A percentile compares a stretch with the other conserved stretches of the same genome.
phyloP scores from a whole-genome alignment of 139 green algal species.

The Micractinium conductrix region DNA sequence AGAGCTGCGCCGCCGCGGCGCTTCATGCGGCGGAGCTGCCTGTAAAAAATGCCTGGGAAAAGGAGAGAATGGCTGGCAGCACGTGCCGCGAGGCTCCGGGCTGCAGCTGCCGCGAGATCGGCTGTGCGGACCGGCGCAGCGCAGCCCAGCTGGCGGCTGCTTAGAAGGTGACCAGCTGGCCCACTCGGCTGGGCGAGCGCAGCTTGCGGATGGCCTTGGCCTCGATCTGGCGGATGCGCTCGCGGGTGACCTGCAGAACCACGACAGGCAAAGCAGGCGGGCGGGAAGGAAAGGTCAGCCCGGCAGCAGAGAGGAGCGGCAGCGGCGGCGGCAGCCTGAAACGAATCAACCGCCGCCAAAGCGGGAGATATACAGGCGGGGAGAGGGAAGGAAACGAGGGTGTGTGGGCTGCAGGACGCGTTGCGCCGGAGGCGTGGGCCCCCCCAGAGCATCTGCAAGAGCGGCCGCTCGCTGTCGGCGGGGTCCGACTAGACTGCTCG shows the following conservation, averaged over 20 bases:
- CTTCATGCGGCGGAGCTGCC: no score
- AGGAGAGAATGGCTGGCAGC: neutral
- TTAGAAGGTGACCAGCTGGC: constrained; percentile 23
- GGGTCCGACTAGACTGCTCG: constrained; percentile 37
- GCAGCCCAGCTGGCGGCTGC: neutral
- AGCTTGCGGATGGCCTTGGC: constrained; percentile 91
- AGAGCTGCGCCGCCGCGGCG: no score
- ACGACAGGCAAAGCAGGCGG: neutral
- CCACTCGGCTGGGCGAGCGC: constrained; percentile 45
- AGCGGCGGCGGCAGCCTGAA: neutral
- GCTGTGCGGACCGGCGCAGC: neutral
- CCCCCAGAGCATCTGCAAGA: constrained; percentile 3
- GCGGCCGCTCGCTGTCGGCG: constrained; percentile 23
- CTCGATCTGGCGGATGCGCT: constrained; percentile 99
- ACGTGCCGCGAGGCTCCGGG: no score
- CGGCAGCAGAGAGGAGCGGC: no score
- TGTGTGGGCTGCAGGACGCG: constrained; percentile 7
- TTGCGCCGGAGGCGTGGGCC: neutral
- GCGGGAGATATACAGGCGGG: neutral
- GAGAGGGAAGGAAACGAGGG: neutral
- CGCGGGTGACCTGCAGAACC: constrained; percentile 85
- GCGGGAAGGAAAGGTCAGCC: neutral
- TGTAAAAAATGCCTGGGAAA: neutral
- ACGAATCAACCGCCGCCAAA: neutral
- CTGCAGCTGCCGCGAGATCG: no score